A percentile compares a stretch with the other conserved stretches of the same genome.
Conservation (phyloP, 345 rosid genomes). For the Populus nigra region DNA sequence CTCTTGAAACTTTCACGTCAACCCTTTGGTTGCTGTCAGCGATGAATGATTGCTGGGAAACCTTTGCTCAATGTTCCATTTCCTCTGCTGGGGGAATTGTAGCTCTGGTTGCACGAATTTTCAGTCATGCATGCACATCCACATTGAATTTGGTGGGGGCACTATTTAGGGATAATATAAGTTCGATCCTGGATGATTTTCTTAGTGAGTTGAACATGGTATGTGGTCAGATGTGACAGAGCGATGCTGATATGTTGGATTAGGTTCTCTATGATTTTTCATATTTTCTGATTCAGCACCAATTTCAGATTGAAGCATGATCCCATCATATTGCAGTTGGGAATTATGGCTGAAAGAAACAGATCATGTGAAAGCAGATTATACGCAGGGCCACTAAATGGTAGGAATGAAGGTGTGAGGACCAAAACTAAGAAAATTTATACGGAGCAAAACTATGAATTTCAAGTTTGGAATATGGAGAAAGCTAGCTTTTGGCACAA, state of each 20-base stretch:
- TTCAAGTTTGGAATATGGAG: too few species aligned
- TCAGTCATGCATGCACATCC: too few species aligned
- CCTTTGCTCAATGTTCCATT: background rate
- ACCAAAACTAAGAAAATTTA: background rate
- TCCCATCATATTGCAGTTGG: background rate
- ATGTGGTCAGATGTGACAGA: background rate
- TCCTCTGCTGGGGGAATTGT: background rate
- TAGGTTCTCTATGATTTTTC: background rate
- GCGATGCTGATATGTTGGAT: background rate
- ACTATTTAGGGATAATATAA: too few species aligned
- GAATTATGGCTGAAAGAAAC: background rate
- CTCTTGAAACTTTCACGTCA: background rate
- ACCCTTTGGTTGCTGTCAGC: background rate
- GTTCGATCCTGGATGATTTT: too few species aligned
- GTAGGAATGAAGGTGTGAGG: background rate
- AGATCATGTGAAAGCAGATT: background rate
- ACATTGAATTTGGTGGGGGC: too few species aligned
- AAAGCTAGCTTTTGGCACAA: too few species aligned
- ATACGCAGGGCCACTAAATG: slow-evolving; percentile 2
- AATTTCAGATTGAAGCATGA: background rate
- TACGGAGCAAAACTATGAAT: too few species aligned
- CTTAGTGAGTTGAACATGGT: background rate
- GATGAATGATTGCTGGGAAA: background rate
- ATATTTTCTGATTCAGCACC: background rate
- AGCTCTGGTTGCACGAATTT: background rate